A percentile compares a stretch with the other conserved stretches of the same genome.
Conservation (phyloP, 148 eudicot species). For the Talinum fruticosum region DNA sequence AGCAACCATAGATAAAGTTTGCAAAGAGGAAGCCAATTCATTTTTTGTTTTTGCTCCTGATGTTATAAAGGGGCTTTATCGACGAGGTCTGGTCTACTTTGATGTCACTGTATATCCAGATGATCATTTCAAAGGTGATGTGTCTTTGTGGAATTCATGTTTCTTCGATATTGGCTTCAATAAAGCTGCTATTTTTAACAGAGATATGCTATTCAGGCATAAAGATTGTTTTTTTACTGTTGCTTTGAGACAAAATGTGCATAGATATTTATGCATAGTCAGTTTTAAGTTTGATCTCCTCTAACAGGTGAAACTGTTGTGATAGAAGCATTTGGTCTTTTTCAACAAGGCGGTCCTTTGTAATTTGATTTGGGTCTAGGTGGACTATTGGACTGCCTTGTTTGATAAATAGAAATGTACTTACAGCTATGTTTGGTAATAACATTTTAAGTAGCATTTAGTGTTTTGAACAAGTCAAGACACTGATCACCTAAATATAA, state of each 20-base stretch:
- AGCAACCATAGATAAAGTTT: conserved; percentile 93
- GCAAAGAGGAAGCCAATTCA: conserved; percentile 95
- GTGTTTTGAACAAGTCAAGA: background rate
- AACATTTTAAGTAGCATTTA: background rate
- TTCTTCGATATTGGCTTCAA: background rate
- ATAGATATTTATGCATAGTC: background rate
- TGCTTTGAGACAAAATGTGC: background rate
- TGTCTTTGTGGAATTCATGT: conserved; percentile 5
- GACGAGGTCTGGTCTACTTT: conserved; percentile 85
- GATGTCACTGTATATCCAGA: conserved; percentile 89
- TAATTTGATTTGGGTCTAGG: background rate
- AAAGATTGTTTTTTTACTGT: background rate
- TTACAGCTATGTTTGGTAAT: too few relatives aligned
- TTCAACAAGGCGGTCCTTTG: too few relatives aligned
- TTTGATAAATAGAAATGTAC: too few relatives aligned
- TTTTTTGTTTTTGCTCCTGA: conserved; percentile 83
- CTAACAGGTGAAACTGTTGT: background rate
- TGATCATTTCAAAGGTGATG: conserved; percentile 91
- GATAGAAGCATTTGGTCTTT: background rate
- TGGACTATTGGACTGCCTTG: background rate
- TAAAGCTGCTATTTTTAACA: background rate
- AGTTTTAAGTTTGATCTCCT: background rate
- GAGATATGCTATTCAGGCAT: background rate
- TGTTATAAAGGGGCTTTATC: conserved; percentile 71
- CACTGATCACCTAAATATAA: too few relatives aligned